A percentile compares a stretch with the other conserved stretches of the same genome.
phyloP scores from a whole-genome alignment of 345 rosid species.

The Camelina sativa region DNA sequence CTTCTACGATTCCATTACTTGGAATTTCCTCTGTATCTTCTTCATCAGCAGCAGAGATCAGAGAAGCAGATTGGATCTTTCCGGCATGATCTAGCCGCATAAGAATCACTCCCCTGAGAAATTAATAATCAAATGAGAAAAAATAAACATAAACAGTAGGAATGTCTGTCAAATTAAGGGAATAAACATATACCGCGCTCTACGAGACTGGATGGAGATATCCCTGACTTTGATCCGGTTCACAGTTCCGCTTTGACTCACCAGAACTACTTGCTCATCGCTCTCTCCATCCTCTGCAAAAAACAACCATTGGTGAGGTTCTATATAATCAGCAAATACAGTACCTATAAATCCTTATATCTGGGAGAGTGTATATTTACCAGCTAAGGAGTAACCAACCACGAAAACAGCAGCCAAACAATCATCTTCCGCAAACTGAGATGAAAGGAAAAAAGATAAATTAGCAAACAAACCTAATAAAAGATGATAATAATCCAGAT shows the following conservation, averaged over 20 bases:
- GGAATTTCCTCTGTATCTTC: constrained; percentile 45
- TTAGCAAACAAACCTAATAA: constrained; percentile 5
- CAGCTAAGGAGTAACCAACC: constrained; percentile 86
- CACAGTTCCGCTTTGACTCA: constrained; percentile 91
- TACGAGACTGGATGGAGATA: constrained; percentile 87
- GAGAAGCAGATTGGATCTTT: constrained; percentile 89
- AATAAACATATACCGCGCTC: constrained; percentile 61
- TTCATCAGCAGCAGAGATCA: constrained; percentile 68
- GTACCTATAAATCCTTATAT: neutral
- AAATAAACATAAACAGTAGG: neutral
- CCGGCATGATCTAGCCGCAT: constrained; percentile 92
- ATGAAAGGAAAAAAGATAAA: constrained; percentile 13
- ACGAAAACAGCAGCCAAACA: constrained; percentile 82
- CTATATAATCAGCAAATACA: constrained; percentile 11
- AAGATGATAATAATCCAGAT: constrained; percentile 17
- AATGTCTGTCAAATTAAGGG: neutral
- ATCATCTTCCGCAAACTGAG: constrained; percentile 76
- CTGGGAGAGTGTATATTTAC: constrained; percentile 44
- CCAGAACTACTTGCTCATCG: constrained; percentile 90
- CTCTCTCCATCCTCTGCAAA: constrained; percentile 83
- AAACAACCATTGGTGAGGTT: neutral
- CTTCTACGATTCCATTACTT: constrained; percentile 23
- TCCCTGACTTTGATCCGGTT: constrained; percentile 92
- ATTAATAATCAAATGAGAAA: constrained; percentile 17
- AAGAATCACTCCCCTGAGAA: constrained; percentile 82